A percentile compares a stretch with the other conserved stretches of the same genome.
These are phyloP conservation scores for Saccharomycopsis crataegensis DNA, from an alignment of 1,139 yeast species.

Conservation along the genomic window DNA sequence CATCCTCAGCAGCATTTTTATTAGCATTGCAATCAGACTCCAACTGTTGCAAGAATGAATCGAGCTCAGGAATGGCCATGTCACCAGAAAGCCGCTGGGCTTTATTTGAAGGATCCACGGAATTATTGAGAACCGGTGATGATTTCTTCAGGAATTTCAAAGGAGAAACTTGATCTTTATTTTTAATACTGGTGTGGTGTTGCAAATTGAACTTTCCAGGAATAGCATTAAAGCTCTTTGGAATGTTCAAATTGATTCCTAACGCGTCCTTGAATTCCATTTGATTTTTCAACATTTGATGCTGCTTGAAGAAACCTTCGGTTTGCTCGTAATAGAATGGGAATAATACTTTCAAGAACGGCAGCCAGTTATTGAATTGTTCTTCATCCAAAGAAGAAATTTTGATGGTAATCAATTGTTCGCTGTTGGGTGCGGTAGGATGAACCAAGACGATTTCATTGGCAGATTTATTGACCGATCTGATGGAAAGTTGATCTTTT, in stretches of 20 bases:
- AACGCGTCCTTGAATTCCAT: slow-evolving; percentile 6
- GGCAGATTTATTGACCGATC: slow-evolving; percentile 29
- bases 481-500: slow-evolving; percentile 23
- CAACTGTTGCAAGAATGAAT: slow-evolving; percentile 9
- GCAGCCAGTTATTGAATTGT: slow-evolving; percentile 17
- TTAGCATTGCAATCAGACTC: background rate
- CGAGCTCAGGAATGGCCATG: slow-evolving; percentile 12
- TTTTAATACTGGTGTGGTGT: background rate
- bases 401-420: slow-evolving; percentile 4
- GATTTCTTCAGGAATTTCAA: background rate
- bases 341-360: slow-evolving; percentile 14
- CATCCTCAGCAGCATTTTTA: background rate
- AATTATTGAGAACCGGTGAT: too few relatives aligned
- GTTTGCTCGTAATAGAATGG: slow-evolving; percentile 1
- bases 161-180: background rate
- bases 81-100: background rate
- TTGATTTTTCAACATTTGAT: slow-evolving; percentile 8
- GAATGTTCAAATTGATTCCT: slow-evolving; percentile 12
- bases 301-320: slow-evolving; percentile 4
- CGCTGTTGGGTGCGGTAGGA: background rate
- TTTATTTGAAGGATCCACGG: background rate
- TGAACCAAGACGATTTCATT: slow-evolving; percentile 24
- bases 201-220: background rate
- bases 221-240: background rate
- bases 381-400: slow-evolving; percentile 14